Evolutionary conservation across 768 basidiomycete species (phyloP), one percentile per base, ranked within the genome.

Genomic region (Lactifluus rugatus): DNA sequence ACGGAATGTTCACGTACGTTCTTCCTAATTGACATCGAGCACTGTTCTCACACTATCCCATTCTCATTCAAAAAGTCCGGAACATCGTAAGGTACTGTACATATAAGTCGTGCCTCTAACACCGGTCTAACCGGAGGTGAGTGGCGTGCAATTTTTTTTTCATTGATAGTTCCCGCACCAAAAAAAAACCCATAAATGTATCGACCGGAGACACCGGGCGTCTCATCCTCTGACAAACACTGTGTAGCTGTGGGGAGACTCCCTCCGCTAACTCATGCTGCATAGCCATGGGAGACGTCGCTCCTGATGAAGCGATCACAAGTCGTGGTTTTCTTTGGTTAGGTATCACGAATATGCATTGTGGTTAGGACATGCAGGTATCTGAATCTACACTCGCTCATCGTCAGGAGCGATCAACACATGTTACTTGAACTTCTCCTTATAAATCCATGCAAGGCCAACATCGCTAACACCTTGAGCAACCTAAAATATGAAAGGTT

Each of bases 371-470:
- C 11, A 51, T 46, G 19, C 36, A 19, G 45, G 28, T 52, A 23
- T 47, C 32, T 36, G 25, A 19, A 19, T n/a, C 16, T 48, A 16
- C 45, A 41, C 37, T n/a, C 48, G 17, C 16, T 26, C 6, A 10
- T 31, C 28, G 13, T 37, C 42, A 48, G 37, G 39, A 23, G 25
- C 10, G 26, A 50, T 28, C 21, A 5, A 25, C 11, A 23, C 26
- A 26, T 16, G 17, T 66, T 56, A 73, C 46, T 69, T 65, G 65
- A 83, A 92, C 71, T 93, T 93, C 66, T 88, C 83, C 70, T 94
- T 94, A 75, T 89, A 89, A 61, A 93, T 92, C 90, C 90, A 93
- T 2, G 88, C 88, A 47, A 93, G 77, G 23, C 90, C 90, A 61
- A 92, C 76, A 65, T 89, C 85, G 67, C 89, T 92, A 54, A 75